These are phyloP conservation scores for Lolium multiflorum DNA, from an alignment of 176 grass and related monocot species.

Conservation along the genomic window DNA sequence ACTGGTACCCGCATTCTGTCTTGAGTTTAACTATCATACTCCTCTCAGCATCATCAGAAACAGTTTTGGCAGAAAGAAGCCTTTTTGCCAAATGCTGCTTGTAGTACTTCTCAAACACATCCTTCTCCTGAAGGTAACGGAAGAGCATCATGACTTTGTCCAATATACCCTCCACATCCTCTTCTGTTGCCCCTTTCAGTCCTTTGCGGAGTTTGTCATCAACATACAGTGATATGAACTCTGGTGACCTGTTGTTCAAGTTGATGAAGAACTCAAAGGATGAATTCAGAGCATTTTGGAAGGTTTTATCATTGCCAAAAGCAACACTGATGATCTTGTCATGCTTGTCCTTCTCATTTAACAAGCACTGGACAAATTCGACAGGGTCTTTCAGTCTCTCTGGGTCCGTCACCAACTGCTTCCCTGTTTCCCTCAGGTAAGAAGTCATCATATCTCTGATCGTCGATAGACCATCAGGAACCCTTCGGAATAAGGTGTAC, in stretches of 20 bases:
- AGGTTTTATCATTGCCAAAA: conserved; percentile 95
- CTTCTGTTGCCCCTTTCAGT: conserved; percentile 86
- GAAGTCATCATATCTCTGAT: conserved; percentile 89
- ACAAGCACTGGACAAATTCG: conserved; percentile 88
- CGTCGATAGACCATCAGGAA: conserved; percentile 80
- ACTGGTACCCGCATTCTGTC: conserved; percentile 98
- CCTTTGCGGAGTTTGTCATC: conserved; percentile 97
- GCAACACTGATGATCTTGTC: conserved; percentile 93
- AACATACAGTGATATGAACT: conserved; percentile 95
- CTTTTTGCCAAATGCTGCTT: conserved; percentile 92
- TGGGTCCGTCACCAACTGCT: conserved; percentile 79
- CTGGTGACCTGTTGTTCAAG: conserved; percentile 92
- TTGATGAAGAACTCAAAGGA: conserved; percentile 98
- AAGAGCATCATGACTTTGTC: conserved; percentile 99
- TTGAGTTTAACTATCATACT: conserved; percentile 99
- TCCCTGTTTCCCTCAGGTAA: conserved; percentile 86
- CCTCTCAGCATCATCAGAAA: conserved; percentile 96
- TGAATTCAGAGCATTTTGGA: conserved; percentile 94
- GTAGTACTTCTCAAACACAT: conserved; percentile 99
- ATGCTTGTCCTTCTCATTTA: conserved; percentile 95
- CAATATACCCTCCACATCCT: conserved; percentile 87
- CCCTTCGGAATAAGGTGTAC: conserved; percentile 88
- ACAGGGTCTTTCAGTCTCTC: conserved; percentile 95
- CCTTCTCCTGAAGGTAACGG: conserved; percentile 96
- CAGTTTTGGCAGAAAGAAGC: conserved; percentile 85